Percentiles rank a stretch among this genome's conserved stretches.
These are phyloP conservation scores for Chalaropsis ovoidea DNA, from an alignment of 2,329 filamentous ascomycete species.

Conservation along the genomic window DNA sequence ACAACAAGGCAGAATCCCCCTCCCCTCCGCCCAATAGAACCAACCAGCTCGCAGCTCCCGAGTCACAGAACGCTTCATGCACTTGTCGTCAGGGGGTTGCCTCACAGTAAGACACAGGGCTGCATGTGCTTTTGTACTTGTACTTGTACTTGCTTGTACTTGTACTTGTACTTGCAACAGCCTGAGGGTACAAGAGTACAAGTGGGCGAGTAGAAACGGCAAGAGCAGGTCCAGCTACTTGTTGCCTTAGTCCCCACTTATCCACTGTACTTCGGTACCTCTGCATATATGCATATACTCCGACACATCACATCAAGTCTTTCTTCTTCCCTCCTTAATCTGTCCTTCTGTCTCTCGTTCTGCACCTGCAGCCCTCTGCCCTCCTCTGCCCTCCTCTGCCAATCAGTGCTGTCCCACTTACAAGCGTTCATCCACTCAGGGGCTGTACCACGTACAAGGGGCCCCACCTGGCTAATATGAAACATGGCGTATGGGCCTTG, in stretches of 20 bases:
- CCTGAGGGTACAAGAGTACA: too few species aligned
- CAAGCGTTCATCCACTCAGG: background rate
- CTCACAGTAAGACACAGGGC: background rate
- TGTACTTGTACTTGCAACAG: background rate
- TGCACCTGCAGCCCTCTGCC: background rate
- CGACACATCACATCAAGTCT: background rate
- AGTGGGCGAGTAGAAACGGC: too few species aligned
- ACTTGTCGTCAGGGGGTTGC: background rate
- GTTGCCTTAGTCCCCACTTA: background rate
- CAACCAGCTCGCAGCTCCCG: background rate
- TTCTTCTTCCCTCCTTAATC: background rate
- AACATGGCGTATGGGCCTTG: background rate
- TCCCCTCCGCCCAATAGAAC: background rate
- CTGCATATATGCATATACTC: background rate
- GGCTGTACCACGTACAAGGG: slow-evolving; percentile 11
- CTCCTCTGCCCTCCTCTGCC: background rate
- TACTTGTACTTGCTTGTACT: background rate
- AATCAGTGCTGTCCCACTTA: background rate
- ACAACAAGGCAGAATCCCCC: too few species aligned
- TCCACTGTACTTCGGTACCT: background rate
- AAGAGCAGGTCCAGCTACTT: background rate
- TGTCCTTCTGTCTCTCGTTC: background rate
- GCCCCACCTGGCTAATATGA: background rate
- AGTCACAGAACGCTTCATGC: background rate
- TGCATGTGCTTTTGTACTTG: background rate